Evolutionary conservation across 495 filamentous ascomycete genomes (phyloP), one percentile per base, ranked within the genome.

Genomic region (Penicillium bovifimosum): DNA sequence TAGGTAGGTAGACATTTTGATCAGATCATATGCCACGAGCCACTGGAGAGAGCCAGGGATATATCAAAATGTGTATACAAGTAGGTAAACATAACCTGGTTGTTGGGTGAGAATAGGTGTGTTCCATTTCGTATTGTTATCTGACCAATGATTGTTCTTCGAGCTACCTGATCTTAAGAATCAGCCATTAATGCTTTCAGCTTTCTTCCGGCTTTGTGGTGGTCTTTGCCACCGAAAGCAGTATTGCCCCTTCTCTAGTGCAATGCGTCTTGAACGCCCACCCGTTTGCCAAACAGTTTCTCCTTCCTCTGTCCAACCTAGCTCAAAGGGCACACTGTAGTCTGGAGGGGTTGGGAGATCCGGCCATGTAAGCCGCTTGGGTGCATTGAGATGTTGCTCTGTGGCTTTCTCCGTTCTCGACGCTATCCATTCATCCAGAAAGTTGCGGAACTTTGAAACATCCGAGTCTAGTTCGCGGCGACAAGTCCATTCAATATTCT

Each of bases 151-250:
- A n/a, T n/a, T n/a, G n/a, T n/a, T n/a, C n/a, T n/a, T n/a, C n/a
- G n/a, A n/a, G n/a, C n/a, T n/a, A n/a, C n/a, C n/a, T n/a, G n/a
- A n/a, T n/a, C n/a, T n/a, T n/a, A n/a, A n/a, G n/a, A n/a, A n/a
- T n/a, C n/a, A n/a, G n/a, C n/a, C n/a, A n/a, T n/a, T n/a, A n/a
- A n/a, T n/a, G n/a, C n/a, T n/a, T n/a, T n/a, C n/a, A n/a, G n/a
- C n/a, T n/a, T n/a, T n/a, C n/a, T n/a, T n/a, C n/a, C n/a, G n/a
- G 33, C 53, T 64, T 39, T 65, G 62, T 46, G 63, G 50, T 40
- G 55, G 55, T 17, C 63, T 56, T 39, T 61, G 34, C 57, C 60
- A 63, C 13, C 42, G 41, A 42, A 59, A 63, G 29, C 48, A 55
- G 55, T 59, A 66, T 39, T 63, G 54, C 17, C 60, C 53, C 9